Evolutionary conservation across 306 rosid species (phyloP).

Genomic region (Parietaria judaica): DNA sequence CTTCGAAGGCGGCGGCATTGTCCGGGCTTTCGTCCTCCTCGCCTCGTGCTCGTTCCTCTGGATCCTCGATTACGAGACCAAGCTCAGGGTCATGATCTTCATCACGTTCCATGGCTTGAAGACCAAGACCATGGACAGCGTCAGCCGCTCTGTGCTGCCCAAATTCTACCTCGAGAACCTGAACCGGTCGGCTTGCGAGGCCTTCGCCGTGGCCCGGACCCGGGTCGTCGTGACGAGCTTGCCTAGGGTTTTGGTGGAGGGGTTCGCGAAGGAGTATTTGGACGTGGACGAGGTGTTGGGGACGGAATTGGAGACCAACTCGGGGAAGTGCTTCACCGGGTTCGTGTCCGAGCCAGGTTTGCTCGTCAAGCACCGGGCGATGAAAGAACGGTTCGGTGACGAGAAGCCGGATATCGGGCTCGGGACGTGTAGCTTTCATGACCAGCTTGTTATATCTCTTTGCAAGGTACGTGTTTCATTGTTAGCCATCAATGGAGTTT

Average conservation of each 20-base stretch:
- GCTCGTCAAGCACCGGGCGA: slow-evolving; percentile 56
- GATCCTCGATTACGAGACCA: slow-evolving; percentile 41
- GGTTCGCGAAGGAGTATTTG: slow-evolving; percentile 64
- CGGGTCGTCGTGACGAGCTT: slow-evolving; percentile 56
- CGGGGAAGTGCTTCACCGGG: slow-evolving; percentile 58
- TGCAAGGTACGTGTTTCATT: slow-evolving; percentile 53
- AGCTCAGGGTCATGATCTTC: slow-evolving; percentile 52
- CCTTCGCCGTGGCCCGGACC: slow-evolving; percentile 40
- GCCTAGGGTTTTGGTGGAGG: slow-evolving; percentile 80
- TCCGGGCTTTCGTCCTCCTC: slow-evolving; percentile 59
- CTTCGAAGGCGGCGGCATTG: slow-evolving; percentile 78
- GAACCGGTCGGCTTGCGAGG: slow-evolving; percentile 44
- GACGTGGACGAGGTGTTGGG: slow-evolving; percentile 49
- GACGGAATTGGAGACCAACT: slow-evolving; percentile 49
- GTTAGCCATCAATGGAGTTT: background rate
- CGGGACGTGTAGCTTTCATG: slow-evolving; percentile 50
- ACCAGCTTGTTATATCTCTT: slow-evolving; percentile 54
- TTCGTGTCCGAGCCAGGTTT: slow-evolving; percentile 44
- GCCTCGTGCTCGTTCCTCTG: slow-evolving; percentile 53
- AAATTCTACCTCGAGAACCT: slow-evolving; percentile 81
- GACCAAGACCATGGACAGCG: slow-evolving; percentile 44
- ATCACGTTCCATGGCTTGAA: slow-evolving; percentile 58
- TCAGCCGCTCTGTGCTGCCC: slow-evolving; percentile 60
- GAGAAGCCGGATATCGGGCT: slow-evolving; percentile 63
- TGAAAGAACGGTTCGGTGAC: slow-evolving; percentile 61